phyloP scores from a whole-genome alignment of 2,329 filamentous ascomycete species.

The Fusarium marasasianum region DNA sequence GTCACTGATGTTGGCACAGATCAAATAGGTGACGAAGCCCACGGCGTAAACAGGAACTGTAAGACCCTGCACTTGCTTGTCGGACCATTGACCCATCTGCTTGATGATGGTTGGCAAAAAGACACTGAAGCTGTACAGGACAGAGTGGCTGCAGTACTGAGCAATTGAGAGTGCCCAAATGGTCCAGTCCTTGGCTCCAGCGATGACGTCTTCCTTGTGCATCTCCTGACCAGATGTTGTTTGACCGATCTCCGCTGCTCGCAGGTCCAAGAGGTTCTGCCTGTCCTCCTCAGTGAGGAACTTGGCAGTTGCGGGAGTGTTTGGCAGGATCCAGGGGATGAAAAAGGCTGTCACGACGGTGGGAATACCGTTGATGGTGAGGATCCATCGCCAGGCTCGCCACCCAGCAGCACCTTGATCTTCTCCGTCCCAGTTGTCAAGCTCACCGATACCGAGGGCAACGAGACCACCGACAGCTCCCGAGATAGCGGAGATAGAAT shows the following conservation, averaged over 20 bases:
- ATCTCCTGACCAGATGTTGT: slow-evolving; percentile 37
- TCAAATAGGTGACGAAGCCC: slow-evolving; percentile 69
- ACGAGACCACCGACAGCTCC: slow-evolving; percentile 72
- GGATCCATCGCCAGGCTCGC: slow-evolving; percentile 74
- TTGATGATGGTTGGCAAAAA: slow-evolving; percentile 77
- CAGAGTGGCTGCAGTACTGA: slow-evolving; percentile 70
- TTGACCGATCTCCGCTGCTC: slow-evolving; percentile 56
- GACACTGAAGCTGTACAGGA: slow-evolving; percentile 74
- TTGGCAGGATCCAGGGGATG: slow-evolving; percentile 66
- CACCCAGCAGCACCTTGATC: slow-evolving; percentile 63
- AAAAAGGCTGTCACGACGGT: slow-evolving; percentile 61
- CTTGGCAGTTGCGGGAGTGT: slow-evolving; percentile 65
- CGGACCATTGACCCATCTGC: slow-evolving; percentile 65
- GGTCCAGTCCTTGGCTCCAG: slow-evolving; percentile 64
- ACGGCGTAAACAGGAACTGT: slow-evolving; percentile 75
- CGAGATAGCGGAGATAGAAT: slow-evolving; percentile 67
- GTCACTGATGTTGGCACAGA: slow-evolving; percentile 67
- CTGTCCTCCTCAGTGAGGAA: slow-evolving; percentile 34
- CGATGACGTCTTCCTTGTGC: slow-evolving; percentile 41
- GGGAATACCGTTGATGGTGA: slow-evolving; percentile 62
- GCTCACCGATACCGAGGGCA: slow-evolving; percentile 65
- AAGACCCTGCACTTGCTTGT: slow-evolving; percentile 69
- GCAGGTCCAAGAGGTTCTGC: slow-evolving; percentile 62
- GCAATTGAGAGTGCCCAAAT: slow-evolving; percentile 68
- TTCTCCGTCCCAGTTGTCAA: slow-evolving; percentile 37